Evolutionary conservation across 1,139 yeast species (phyloP).

Genomic region (Pneumocystis oryctolagi): DNA sequence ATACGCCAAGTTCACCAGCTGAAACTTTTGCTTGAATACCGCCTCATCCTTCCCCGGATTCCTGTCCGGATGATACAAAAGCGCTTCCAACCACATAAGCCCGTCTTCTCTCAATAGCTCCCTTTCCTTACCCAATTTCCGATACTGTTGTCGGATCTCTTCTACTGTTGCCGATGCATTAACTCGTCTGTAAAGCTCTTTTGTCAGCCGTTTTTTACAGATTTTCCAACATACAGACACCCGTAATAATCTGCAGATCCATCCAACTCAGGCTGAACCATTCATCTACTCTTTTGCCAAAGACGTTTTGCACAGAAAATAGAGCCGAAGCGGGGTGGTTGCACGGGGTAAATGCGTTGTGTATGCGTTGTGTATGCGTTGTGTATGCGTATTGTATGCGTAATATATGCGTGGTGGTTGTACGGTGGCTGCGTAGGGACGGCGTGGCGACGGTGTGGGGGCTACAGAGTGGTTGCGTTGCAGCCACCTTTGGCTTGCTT

Average conservation of each 20-base stretch:
- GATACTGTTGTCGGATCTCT: not conserved
- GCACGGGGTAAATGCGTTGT: no score
- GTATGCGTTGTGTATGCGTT: no score
- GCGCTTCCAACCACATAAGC: slow-evolving; percentile 5
- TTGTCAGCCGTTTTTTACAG: not conserved
- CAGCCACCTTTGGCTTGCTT: no score
- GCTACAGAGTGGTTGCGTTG: no score
- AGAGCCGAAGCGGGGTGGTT: no score
- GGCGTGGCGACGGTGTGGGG: no score
- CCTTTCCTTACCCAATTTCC: not conserved
- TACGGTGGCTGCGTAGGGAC: no score
- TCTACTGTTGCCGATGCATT: not conserved
- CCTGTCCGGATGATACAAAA: slow-evolving; percentile 12
- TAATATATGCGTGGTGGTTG: no score
- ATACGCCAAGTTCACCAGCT: slow-evolving; percentile 9
- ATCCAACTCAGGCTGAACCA: not conserved
- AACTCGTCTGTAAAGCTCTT: not conserved
- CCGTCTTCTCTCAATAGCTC: not conserved
- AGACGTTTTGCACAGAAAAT: no score
- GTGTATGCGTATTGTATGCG: no score
- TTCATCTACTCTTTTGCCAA: no score
- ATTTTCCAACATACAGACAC: not conserved
- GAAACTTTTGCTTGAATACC: slow-evolving; percentile 9
- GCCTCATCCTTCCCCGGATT: slow-evolving; percentile 11
- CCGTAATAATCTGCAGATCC: not conserved